Evolutionary conservation across 805 yeast species (phyloP), one percentile per base, ranked within the genome.

Genomic region (Kluyveromyces wickerhamii): DNA sequence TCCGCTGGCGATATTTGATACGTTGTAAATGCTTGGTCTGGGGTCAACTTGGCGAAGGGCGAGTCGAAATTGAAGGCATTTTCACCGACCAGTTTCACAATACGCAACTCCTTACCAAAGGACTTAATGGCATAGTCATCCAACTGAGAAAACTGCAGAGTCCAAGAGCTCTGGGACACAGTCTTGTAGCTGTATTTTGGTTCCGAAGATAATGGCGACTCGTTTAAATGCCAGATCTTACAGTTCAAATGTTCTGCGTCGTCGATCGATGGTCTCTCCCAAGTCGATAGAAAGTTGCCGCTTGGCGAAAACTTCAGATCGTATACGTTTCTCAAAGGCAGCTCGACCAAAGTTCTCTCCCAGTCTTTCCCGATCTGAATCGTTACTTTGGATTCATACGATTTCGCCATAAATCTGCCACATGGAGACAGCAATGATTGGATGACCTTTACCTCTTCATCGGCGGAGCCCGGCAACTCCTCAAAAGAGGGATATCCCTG

Each of bases 301-400:
- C 73, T 67, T 7, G 96, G 95, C n/a, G 95, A 84, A 57, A 92
- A 87, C 41, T 76, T 74, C 48, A 92, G 55, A 54, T 92, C 96
- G 50, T 79, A 77, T 12, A 79, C 83, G 43, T 86, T 94, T 21
- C 65, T 53, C 32, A 77, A 62, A 23, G 71, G 42, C 23, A 48
- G 27, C n/a, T 40, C 40, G 26, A 49, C 34, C 24, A 49, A 29
- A 21, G 46, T 30, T 5, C 27, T 39, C 10, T 56, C 48, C 5
- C 54, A 53, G 10, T 41, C 41, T 13, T 48, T 49, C 21, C 61
- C 60, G 11, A 51, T 39, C 30, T 43, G 49, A 1, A 59, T 47
- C 34, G 48, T 54, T 5, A 55, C 48, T n/a, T 37, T 31, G 6
- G 39, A 43, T 25, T 47, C 45, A 12, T 54, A 54, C 4, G 62